Evolutionary conservation across 176 grass and related monocot genomes (phyloP).

Genomic region (Eleusine coracana): DNA sequence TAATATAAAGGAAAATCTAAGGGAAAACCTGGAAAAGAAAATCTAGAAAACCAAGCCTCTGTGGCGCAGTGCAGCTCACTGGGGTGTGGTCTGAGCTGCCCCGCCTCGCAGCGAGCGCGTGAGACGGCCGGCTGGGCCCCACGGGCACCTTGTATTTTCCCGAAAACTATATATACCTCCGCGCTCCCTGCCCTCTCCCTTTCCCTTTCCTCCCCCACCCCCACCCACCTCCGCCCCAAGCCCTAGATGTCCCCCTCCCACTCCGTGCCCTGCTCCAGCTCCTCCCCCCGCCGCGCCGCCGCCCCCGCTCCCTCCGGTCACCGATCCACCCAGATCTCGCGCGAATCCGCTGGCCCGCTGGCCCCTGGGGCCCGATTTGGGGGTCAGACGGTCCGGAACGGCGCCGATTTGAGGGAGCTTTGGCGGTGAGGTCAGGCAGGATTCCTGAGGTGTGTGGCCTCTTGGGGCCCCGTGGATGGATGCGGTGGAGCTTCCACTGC

Average conservation of each 20-base stretch:
- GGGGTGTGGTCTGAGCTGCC: neutral
- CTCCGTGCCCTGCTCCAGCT: constrained; percentile 18
- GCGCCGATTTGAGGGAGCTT: constrained; percentile 30
- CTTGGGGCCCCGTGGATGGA: constrained; percentile 54
- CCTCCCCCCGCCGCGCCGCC: neutral
- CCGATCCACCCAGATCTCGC: constrained; percentile 45
- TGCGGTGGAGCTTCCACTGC: constrained; percentile 71
- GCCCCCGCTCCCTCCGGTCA: neutral
- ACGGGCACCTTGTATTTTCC: constrained; percentile 63
- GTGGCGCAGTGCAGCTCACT: neutral
- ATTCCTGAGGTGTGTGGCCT: constrained; percentile 4
- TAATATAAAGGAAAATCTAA: neutral
- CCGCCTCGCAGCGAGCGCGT: constrained; percentile 38
- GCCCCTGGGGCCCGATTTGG: constrained; percentile 31
- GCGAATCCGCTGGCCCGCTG: constrained; percentile 16
- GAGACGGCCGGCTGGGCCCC: constrained; percentile 43
- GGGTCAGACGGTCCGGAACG: constrained; percentile 35
- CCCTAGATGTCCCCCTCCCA: constrained; percentile 54
- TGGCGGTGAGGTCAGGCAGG: neutral
- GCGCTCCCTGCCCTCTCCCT: constrained; percentile 44
- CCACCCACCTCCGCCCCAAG: constrained; percentile 46
- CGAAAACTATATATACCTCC: constrained; percentile 98
- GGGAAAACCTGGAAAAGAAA: neutral
- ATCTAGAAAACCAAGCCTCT: neutral
- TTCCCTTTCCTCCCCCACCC: constrained; percentile 57